Evolutionary conservation across 495 filamentous ascomycete genomes (phyloP).

Genomic region (Hypoxylon subgilvum): DNA sequence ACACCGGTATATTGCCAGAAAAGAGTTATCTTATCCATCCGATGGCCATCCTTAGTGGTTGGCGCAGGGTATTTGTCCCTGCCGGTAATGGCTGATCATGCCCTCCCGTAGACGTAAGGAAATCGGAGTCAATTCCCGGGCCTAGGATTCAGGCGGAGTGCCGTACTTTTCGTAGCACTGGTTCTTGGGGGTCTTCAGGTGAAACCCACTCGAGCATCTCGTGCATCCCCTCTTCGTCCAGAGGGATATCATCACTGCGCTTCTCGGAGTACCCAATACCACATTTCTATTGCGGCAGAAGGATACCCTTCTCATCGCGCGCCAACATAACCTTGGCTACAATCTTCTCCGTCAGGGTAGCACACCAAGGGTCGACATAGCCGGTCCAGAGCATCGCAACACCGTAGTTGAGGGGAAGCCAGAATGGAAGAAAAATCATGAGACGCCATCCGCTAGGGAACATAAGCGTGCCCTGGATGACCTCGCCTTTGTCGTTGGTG

Average conservation of each 20-base stretch:
- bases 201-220: constrained; percentile 2
- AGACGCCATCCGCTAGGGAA: constrained; percentile 48
- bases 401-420: constrained; percentile 64
- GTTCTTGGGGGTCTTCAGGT: neutral
- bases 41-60: too few species aligned
- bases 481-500: constrained; percentile 54
- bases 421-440: constrained; percentile 57
- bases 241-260: neutral
- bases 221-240: neutral
- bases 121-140: neutral
- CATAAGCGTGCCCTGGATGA: constrained; percentile 39
- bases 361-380: constrained; percentile 70
- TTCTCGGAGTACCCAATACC: constrained; percentile 7
- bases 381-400: constrained; percentile 68
- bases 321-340: constrained; percentile 61
- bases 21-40: constrained; percentile 21
- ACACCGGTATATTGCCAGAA: constrained; percentile 8
- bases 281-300: constrained; percentile 42
- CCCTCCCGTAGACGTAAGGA: neutral
- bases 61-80: neutral
- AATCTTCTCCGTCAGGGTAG: constrained; percentile 62
- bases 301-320: constrained; percentile 53
- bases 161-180: neutral
- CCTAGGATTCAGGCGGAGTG: neutral
- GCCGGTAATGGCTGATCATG: neutral